Percentiles rank a stretch among this genome's conserved stretches.
phyloP scores from a whole-genome alignment of 352 stramenopile genomes.

The Globisporangium solare region DNA sequence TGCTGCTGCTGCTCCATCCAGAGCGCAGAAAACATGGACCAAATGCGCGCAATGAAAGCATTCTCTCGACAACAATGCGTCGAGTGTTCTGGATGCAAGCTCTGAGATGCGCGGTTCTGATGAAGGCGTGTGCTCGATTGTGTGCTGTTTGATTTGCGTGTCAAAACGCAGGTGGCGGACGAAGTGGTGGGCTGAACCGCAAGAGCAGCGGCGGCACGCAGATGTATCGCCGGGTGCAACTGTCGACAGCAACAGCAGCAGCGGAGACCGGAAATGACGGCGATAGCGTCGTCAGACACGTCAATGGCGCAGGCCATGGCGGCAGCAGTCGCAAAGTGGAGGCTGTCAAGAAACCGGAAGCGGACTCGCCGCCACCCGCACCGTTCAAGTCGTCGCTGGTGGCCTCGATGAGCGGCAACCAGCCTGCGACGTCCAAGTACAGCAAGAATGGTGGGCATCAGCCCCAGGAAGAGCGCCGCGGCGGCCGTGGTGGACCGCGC shows the following conservation, averaged over 20 bases:
- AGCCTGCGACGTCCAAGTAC: slow-evolving; percentile 8
- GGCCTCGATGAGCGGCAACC: slow-evolving; percentile 18
- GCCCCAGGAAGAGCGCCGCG: not conserved
- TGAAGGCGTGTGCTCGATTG: not conserved
- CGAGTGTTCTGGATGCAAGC: too few species aligned
- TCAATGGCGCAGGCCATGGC: not conserved
- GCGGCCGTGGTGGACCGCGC: not conserved
- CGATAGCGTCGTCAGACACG: not conserved
- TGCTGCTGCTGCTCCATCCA: too few species aligned
- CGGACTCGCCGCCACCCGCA: slow-evolving; percentile 17
- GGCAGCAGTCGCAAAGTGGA: slow-evolving; percentile 9
- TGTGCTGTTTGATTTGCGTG: not conserved
- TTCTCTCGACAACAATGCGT: not conserved
- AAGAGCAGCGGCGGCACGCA: slow-evolving; percentile 1
- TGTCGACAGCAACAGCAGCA: not conserved
- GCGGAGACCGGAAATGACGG: not conserved
- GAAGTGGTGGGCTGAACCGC: slow-evolving; percentile 10
- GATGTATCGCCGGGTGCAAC: slow-evolving; percentile 12
- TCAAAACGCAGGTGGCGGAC: slow-evolving; percentile 12
- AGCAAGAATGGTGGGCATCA: slow-evolving; percentile 11
- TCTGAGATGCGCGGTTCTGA: not conserved
- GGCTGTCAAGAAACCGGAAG: slow-evolving; percentile 4
- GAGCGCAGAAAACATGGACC: too few species aligned
- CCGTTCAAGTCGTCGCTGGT: slow-evolving; percentile 52
- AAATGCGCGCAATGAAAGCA: not conserved